Evolutionary conservation across 768 basidiomycete genomes (phyloP).

Genomic region (Podaxis sp.): DNA sequence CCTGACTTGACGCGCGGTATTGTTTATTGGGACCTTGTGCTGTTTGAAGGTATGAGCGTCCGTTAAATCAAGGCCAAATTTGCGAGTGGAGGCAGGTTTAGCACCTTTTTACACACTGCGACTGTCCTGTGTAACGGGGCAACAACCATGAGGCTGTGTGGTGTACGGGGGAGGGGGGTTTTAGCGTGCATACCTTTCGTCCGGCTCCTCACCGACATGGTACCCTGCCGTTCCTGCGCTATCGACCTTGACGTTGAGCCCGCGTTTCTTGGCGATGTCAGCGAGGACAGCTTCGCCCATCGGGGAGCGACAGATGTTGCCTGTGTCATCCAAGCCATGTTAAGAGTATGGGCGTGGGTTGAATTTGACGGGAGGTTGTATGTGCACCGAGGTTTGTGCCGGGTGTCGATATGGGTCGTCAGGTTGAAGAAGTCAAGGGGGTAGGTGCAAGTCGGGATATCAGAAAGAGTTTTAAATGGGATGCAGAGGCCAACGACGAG

Average conservation of each 20-base stretch:
- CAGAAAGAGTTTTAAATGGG: neutral
- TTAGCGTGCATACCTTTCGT: conserved; percentile 56
- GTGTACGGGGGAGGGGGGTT: neutral
- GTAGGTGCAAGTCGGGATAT: neutral
- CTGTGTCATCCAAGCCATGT: conserved; percentile 29
- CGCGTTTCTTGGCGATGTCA: conserved; percentile 65
- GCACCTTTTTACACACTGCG: conserved; percentile 68
- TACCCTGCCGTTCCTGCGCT: conserved; percentile 86
- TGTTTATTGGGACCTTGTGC: conserved; percentile 72
- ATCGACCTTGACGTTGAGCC: conserved; percentile 69
- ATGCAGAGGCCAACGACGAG: neutral
- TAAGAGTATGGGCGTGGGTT: neutral
- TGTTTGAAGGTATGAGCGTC: conserved; percentile 28
- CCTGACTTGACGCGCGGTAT: conserved; percentile 65
- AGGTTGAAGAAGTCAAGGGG: neutral
- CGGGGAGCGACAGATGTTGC: conserved; percentile 88
- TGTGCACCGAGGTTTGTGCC: no score
- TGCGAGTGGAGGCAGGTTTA: neutral
- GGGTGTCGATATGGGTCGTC: neutral
- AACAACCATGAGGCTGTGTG: neutral
- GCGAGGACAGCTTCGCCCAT: conserved; percentile 89
- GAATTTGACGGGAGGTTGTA: no score
- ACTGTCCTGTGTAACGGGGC: conserved; percentile 52
- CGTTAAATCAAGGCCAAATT: neutral
- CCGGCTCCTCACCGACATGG: conserved; percentile 82